Base-by-base conservation (phyloP, 2,329 filamentous ascomycete genomes). In the Xylariales sp. region DNA sequence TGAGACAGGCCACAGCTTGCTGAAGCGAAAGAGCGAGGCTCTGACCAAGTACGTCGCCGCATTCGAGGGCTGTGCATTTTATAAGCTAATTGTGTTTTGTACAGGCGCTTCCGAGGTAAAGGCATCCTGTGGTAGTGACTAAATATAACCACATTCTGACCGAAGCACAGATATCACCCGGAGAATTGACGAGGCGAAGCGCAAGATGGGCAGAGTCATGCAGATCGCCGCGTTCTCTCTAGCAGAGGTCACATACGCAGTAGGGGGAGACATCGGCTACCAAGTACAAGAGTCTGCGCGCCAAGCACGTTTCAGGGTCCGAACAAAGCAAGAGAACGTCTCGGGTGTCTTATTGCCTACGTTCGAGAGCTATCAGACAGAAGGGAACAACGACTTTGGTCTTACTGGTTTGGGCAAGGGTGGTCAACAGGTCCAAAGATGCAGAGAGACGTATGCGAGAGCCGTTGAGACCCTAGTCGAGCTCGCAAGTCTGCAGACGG, bases 151-250 rank as follows among this genome's bases (percentile, higher is more conserved):
- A 25, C 28, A 5, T 9, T 20, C 25, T 42, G 21, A 35, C 29
- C 4, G 19, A n/a, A 20, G 15, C 15, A 51, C 62, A 88, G 93
- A 98, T 58, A 98, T 98, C 58, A 96, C 93, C 37, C 82, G 83
- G 63, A 86, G 93, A 59, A 98, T 98, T 66, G 91, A 98, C 70
- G 93, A 98, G 66, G 93, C 93, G 31, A 98, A 98, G 69, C 86
- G 90, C 56, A 98, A 98, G 73, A 98, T 98, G 91, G 93, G 93
- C 44, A 81, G 91, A 24, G 93, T 98, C 27, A 98, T 98, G 93
- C 91, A 97, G 66, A 95, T 98, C 59, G 93, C 93, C 29, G 90
- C 93, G 33, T 97, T 98, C 69, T 97, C 91, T 31, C 78, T 98
- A 14, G 93, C 93, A 46, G 93, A 97, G 70, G 93, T 98, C 43